Base-by-base conservation (phyloP, 345 rosid genomes). In the rapeseed (Brassica napus) region DNA sequence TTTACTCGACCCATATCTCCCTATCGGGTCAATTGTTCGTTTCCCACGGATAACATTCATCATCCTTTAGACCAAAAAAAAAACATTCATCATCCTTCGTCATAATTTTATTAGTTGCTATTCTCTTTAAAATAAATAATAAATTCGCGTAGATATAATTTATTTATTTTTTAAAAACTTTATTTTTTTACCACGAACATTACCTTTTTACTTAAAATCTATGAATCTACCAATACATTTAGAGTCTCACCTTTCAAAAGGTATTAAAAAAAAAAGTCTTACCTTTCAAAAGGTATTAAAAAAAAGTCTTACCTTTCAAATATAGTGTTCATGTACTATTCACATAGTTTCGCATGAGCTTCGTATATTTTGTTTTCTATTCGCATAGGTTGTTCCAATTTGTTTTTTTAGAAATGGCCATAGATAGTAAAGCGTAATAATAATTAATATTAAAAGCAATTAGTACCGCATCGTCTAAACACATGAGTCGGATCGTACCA, bases 41-140 rank as follows among this genome's bases (percentile, higher is more conserved):
- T 74, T 74, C 63, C 71, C 70, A 32, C 49, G 49, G 49, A 59
- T 49, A 23, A 23, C n/a, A n/a, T n/a, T n/a, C n/a, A n/a, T n/a
- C n/a, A n/a, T n/a, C n/a, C n/a, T n/a, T n/a, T n/a, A n/a, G n/a
- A n/a, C n/a, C n/a, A n/a, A n/a, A n/a, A n/a, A n/a, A n/a, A n/a
- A n/a, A n/a, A n/a, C 21, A 21, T 59, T 72, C 67, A 59, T 72
- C 57, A 60, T 14, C 75, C 57, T 59, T 72, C 6, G 42, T 8
- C 75, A 35, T n/a, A 57, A 1, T 39, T 9, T 26, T 11, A 34
- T 16, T n/a, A 61, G 15, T 15, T 64, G 16, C 1, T 39, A n/a
- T 72, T 72, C 9, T 14, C n/a, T 59, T 37, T 0, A 12, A 58
- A 70, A 3, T 7, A 44, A 6, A 42, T 42, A 35, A n/a, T 35